Evolutionary conservation across 129 eudicot genomes (phyloP).

Genomic region (Saposhnikovia divaricata): DNA sequence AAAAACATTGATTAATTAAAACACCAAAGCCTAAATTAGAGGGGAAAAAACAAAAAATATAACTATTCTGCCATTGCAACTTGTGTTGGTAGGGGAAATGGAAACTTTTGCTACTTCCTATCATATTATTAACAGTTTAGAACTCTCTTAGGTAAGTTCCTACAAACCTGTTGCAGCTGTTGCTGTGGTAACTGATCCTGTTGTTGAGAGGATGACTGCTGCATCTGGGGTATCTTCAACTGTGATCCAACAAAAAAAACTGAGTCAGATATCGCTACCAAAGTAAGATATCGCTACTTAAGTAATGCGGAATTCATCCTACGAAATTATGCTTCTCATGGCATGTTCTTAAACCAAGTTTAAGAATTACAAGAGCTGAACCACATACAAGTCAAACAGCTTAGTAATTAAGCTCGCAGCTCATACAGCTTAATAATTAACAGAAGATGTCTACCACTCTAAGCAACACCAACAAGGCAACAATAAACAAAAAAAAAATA

Average conservation of each 20-base stretch:
- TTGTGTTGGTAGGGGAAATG: not conserved
- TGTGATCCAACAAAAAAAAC: slow-evolving; percentile 19
- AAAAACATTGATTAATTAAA: not conserved
- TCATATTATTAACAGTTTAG: not conserved
- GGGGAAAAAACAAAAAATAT: not conserved
- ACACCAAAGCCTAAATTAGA: not conserved
- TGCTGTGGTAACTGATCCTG: slow-evolving; percentile 84
- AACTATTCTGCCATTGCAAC: not conserved
- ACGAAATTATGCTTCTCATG: not conserved
- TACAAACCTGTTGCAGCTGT: slow-evolving; percentile 69
- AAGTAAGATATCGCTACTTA: not conserved
- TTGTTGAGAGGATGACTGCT: slow-evolving; percentile 75
- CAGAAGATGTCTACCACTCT: not conserved
- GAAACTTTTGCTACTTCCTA: not conserved
- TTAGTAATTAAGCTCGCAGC: not conserved
- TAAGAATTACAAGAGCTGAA: not conserved
- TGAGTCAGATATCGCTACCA: slow-evolving; percentile 3
- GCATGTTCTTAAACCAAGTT: not conserved
- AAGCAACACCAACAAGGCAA: not conserved
- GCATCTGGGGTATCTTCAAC: slow-evolving; percentile 89
- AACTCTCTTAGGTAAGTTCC: not conserved
- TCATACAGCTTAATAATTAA: not conserved
- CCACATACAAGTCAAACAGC: not conserved
- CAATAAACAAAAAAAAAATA: not conserved
- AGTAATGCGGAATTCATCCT: not conserved